Evolutionary conservation across 2,329 filamentous ascomycete species (phyloP), one percentile per base, ranked within the genome.

Genomic region (Aaosphaeria pasadenensis): DNA sequence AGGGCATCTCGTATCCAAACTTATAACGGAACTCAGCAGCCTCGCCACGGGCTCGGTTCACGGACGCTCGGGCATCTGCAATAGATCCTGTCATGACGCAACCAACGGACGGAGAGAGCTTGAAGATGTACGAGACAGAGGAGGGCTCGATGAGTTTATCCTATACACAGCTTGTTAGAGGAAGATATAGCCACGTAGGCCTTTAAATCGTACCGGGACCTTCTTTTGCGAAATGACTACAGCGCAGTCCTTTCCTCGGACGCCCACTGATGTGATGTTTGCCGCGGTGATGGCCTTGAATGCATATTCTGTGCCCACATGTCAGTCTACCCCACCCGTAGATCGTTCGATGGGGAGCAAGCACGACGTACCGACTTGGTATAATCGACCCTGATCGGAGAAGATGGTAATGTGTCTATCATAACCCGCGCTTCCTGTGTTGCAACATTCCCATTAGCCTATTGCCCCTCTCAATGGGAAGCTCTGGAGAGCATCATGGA

Each of bases 341-440:
- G 33, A 36, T 9, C 7, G 33, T 9, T 28, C 38, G 41, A 3
- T 4, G 13, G 38, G 11, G 17, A n/a, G 43, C 5, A 38, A 39
- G 36, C 7, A n/a, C n/a, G 35, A 46, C 91, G 69, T 83, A 97
- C 94, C 94, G 74, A 99, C 94, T 96, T 99, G 94, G 74, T 97
- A 99, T 72, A 99, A 81, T 72, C 94, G 86, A 69, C 94, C 94
- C 77, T 96, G 91, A 74, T 99, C 94, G 54, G 94, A 96, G 80
- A 99, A 99, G 81, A 99, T 97, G 71, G 94, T 99, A 69, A 99
- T 99, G 77, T 99, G 94, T 80, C 94, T 85, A 77, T 99, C 94
- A 77, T 95, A 97, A 69, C 90, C 91, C 75, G 66, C 65, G 59
- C 64, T 70, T 65, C 64, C 64, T 69, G 41, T 47, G 62, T 49